Base-by-base conservation (phyloP, 2,329 filamentous ascomycete species). In the Paecilomyces variotii region DNA sequence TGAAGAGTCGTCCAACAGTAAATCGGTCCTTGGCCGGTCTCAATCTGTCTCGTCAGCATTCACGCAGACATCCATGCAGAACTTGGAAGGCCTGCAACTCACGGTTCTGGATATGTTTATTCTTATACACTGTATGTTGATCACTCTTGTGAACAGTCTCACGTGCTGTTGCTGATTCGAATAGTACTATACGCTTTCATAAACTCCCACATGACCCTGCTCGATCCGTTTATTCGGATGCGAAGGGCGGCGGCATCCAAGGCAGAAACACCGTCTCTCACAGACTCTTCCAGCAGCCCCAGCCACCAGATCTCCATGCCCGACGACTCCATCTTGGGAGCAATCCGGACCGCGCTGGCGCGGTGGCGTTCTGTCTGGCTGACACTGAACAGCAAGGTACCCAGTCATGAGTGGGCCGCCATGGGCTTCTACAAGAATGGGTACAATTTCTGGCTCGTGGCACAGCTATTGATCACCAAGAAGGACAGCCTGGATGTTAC, bases 351-450 rank as follows among this genome's bases (percentile, higher is more conserved):
- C 3, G 74, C 75, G 6, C 59, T 77, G 9, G 61, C 64, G 14
- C 69, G 71, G 24, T 77, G 75, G 75, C 73, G 70, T 4, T 67
- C 73, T 1, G 62, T 75, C 14, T 77, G 75, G 75, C 53, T 71
- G 12, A 60, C 65, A 6, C 61, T 76, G 1, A 68, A 70, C 51
- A 69, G 58, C 7, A 62, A 69, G 9, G 60, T 74, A 2, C 66
- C 74, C 2, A 62, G 61, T 10, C 64, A 74, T 26, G 70, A 75
- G 53, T 75, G 74, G 73, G 69, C 70, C 4, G 67, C 69, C 0
- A 74, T 76, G 69, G 75, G 75, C 27, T 76, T 77, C 59, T 76
- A 69, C 63, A 74, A 74, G 53, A 76, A 75, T 50, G 72, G 69
- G 0, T 76, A 76, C 57, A 73, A 75, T 14, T 76, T 76, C 62